Evolutionary conservation across 106 monocot genomes (phyloP).

Genomic region (Acanthochlamys bracteata): DNA sequence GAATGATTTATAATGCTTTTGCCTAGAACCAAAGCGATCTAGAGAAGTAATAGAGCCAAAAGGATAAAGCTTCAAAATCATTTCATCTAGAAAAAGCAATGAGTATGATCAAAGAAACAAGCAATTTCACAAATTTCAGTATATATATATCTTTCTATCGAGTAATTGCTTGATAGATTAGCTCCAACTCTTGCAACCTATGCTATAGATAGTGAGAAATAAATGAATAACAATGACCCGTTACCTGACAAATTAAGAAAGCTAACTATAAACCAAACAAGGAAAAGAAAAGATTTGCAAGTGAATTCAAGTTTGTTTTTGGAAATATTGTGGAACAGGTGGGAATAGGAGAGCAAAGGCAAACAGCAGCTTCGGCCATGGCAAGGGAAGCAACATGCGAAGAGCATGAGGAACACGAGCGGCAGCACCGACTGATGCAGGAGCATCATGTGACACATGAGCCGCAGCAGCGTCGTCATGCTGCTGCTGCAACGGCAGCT

Average conservation of each 20-base stretch:
- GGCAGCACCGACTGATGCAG: background rate
- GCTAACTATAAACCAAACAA: background rate
- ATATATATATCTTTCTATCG: no score
- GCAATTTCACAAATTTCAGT: no score
- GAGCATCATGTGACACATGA: conserved; percentile 16
- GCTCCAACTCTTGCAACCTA: background rate
- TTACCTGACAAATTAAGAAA: background rate
- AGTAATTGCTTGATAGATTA: no score
- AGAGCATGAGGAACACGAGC: conserved; percentile 24
- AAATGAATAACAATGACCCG: background rate
- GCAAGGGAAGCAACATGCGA: conserved; percentile 19
- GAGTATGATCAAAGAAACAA: no score
- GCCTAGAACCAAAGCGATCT: no score
- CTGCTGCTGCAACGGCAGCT: background rate
- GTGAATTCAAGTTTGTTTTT: background rate
- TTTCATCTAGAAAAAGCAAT: no score
- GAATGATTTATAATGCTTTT: no score
- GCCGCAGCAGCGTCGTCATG: conserved; percentile 19
- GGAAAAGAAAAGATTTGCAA: background rate
- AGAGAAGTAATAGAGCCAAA: no score
- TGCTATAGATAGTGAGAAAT: background rate
- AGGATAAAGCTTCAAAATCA: no score
- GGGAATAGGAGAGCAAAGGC: conserved; percentile 29
- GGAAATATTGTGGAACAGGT: conserved; percentile 15
- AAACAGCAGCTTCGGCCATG: background rate